Base-by-base conservation (phyloP, 176 grass and related monocot genomes). In the Luzula sylvatica region DNA sequence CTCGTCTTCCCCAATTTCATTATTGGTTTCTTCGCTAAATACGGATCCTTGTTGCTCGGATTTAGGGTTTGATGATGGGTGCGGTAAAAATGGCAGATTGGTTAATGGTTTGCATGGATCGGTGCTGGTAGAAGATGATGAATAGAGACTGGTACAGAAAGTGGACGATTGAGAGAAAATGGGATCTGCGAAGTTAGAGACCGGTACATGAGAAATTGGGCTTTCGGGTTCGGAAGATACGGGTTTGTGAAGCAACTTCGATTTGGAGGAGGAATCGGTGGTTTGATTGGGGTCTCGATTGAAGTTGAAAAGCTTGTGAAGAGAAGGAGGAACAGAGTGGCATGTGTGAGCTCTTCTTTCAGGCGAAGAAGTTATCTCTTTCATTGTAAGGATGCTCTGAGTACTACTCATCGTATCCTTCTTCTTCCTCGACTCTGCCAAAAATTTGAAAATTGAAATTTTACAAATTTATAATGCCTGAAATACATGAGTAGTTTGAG, bases 61-160 rank as follows among this genome's bases (percentile, higher is more conserved):
- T 69, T 86, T 94, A 38, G 46, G 52, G 70, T 16, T 47, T 19
- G 43, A 45, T 29, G 15, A 64, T 22, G 84, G 81, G 65, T 87
- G 71, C 51, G 92, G 75, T 62, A 98, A 63, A 70, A 98, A 98
- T 14, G 92, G 85, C 5, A 90, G 65, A 71, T 45, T 60, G 9
- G 7, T 9, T 29, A 45, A 48, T 56, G 65, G 62, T 15, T 27
- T 42, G 44, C 71, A 68, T 11, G 74, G 67, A 21, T 61, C 74
- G 11, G 19, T 19, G 19, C 83, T 77, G 13, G 18, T 68, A 15
- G 51, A 71, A 7, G 69, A 61, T 1, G 78, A 69, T 0, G 85
- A 77, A 53, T 77, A 77, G 8, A 94, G 47, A 22, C 72, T 94
- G 53, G 82, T 64, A 41, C 79, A 94, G 52, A 94, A 94, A 42